These are phyloP conservation scores for Edaphochlamys debaryana DNA, from an alignment of 139 green algal species.

Conservation along the genomic window DNA sequence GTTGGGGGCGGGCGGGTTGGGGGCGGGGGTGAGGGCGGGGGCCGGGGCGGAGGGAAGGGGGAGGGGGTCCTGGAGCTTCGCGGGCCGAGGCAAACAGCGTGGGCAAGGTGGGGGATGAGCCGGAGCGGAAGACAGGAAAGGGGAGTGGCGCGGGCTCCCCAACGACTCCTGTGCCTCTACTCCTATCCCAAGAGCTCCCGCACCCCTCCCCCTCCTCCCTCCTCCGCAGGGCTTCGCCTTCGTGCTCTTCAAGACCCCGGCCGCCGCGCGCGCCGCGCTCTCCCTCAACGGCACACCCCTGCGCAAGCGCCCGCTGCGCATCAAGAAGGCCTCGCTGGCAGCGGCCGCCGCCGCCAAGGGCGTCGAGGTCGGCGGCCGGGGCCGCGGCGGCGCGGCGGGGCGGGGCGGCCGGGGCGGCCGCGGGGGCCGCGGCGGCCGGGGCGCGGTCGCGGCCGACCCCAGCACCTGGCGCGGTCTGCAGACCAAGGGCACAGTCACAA, in stretches of 20 bases:
- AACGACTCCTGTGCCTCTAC: too few relatives aligned
- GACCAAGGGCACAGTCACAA: constrained; percentile 59
- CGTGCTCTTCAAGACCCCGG: constrained; percentile 75
- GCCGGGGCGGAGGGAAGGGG: background rate
- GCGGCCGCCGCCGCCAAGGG: background rate
- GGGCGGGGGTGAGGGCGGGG: background rate
- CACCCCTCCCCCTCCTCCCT: too few relatives aligned
- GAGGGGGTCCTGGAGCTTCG: too few relatives aligned
- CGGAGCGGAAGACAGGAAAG: too few relatives aligned
- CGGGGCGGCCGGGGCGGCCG: background rate
- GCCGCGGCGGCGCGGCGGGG: background rate
- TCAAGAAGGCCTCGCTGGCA: constrained; percentile 48
- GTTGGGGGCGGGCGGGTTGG: background rate
- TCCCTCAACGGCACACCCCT: constrained; percentile 52
- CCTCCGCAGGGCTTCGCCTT: constrained; percentile 72
- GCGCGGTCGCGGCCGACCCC: background rate
- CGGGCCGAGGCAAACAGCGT: too few relatives aligned
- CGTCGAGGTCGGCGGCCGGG: background rate
- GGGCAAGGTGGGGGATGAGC: too few relatives aligned
- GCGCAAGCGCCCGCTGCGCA: constrained; percentile 54
- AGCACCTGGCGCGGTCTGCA: constrained; percentile 63
- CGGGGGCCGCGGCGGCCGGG: background rate
- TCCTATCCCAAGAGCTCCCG: too few relatives aligned
- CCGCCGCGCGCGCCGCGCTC: constrained; percentile 58
- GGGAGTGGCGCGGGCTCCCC: too few relatives aligned